phyloP scores from a whole-genome alignment of 371 early-diverging fungal genomes.

The Smittium mucronatum region DNA sequence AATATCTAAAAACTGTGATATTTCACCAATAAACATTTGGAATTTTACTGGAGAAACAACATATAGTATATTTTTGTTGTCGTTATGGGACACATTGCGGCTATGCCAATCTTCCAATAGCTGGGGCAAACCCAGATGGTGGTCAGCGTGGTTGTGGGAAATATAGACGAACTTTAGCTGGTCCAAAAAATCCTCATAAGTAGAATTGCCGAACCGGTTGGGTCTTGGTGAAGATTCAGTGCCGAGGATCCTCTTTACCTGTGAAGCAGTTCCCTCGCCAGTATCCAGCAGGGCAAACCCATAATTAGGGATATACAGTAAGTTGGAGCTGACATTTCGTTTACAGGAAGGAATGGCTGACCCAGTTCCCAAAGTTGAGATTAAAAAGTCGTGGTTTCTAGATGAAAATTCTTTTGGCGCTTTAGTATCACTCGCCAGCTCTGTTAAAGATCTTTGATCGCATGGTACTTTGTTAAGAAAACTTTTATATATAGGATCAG shows the following conservation, averaged over 20 bases:
- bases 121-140: constrained; percentile 84
- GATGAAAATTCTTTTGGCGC: background rate
- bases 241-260: constrained; percentile 77
- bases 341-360: constrained; percentile 92
- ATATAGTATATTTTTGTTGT: constrained; percentile 17
- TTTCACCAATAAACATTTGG: constrained; percentile 39
- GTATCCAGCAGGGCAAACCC: constrained; percentile 78
- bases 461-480: background rate
- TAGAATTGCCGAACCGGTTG: constrained; percentile 14
- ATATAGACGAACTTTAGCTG: constrained; percentile 58
- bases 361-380: constrained; percentile 86
- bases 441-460: background rate
- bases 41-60: constrained; percentile 39
- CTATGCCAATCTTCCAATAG: constrained; percentile 50
- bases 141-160: constrained; percentile 98
- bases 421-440: background rate
- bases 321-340: constrained; percentile 86
- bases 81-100: constrained; percentile 27
- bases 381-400: constrained; percentile 14
- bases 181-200: constrained; percentile 23
- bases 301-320: constrained; percentile 46
- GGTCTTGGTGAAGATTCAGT: constrained; percentile 12
- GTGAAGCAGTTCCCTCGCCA: constrained; percentile 95
- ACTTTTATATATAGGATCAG: background rate
- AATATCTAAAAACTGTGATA: constrained; percentile 35